phyloP scores from a whole-genome alignment of 106 monocot genomes.

The Apostasia shenzhenica region DNA sequence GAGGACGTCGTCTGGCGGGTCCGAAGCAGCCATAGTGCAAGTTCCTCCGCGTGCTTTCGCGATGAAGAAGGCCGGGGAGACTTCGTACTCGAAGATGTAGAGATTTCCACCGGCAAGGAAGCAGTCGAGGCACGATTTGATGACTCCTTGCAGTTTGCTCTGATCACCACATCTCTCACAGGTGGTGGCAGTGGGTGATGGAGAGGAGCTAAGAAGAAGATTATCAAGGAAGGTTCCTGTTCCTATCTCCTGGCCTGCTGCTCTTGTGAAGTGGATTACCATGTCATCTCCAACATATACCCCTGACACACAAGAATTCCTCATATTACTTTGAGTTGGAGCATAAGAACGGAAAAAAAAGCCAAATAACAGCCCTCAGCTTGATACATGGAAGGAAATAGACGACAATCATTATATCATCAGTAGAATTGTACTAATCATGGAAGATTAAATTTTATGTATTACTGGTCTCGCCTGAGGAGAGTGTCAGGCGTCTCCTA shows the following conservation, averaged over 20 bases:
- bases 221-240: slow-evolving; percentile 69
- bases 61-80: slow-evolving; percentile 60
- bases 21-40: slow-evolving; percentile 71
- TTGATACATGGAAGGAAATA: no score
- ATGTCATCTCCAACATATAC: slow-evolving; percentile 66
- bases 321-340: no score
- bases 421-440: no score
- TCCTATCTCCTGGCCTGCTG: slow-evolving; percentile 70
- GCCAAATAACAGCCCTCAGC: no score
- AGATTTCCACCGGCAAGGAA: slow-evolving; percentile 57
- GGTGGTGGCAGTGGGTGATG: slow-evolving; percentile 2
- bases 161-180: slow-evolving; percentile 70
- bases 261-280: slow-evolving; percentile 83
- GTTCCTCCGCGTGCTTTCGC: slow-evolving; percentile 82
- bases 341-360: no score
- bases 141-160: slow-evolving; percentile 50
- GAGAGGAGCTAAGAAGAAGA: slow-evolving; percentile 49
- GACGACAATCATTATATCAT: no score
- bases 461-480: no score
- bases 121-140: slow-evolving; percentile 75
- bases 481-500: no score
- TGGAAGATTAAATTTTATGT: no score
- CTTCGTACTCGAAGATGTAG: slow-evolving; percentile 58
- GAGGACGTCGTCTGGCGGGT: slow-evolving; percentile 35
- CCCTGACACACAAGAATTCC: slow-evolving; percentile 20